Evolutionary conservation across 2,329 filamentous ascomycete species (phyloP), one percentile per base, ranked within the genome.

Genomic region (Spiromastix sp.): DNA sequence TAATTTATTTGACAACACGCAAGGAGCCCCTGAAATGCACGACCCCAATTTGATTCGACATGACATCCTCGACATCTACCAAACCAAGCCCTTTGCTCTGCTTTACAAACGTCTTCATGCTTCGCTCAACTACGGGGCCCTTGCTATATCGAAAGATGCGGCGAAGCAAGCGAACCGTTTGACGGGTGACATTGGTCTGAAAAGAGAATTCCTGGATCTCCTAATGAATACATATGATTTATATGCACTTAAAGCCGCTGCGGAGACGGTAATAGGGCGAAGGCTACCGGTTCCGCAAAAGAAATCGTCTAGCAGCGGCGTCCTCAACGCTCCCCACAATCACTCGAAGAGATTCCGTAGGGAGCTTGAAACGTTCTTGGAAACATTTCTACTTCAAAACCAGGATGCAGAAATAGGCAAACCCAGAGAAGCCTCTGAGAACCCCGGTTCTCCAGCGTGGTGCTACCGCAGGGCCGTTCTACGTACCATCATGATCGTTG

Each of bases 211-310:
- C 42, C 50, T 76, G 26, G 63, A 68, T 33, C 54, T 79, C 7
- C 79, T 73, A 68, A 59, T 71, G 2, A 62, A 72, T 31, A 70
- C 66, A 2, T 81, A 80, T 49, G 62, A 77, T 32, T 54, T 67
- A 3, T 54, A 52, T 5, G 55, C 59, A 3, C 57, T 81, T 26
- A 60, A 61, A 36, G 63, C 67, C 2, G 74, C 71, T 2, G 59
- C 67, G 12, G 76, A 80, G 47, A 70, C 71, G 2, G 63, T 81
- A 4, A 59, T 75, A 19, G 76, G 75, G n/a, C 67, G 74, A 34
- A 63, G 61, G 28, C 57, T 72, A 19, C 55, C 50, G 17, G 39
- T 30, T 34, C 45, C 44, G 15, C 31, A 37, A 5, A 43, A 32
- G 30, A 37, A 34, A 13, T 43, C 36, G 25, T 31, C 40, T 30